phyloP scores from a whole-genome alignment of 1,284 basidiomycete genomes.

The Ganoderma resinaceum region DNA sequence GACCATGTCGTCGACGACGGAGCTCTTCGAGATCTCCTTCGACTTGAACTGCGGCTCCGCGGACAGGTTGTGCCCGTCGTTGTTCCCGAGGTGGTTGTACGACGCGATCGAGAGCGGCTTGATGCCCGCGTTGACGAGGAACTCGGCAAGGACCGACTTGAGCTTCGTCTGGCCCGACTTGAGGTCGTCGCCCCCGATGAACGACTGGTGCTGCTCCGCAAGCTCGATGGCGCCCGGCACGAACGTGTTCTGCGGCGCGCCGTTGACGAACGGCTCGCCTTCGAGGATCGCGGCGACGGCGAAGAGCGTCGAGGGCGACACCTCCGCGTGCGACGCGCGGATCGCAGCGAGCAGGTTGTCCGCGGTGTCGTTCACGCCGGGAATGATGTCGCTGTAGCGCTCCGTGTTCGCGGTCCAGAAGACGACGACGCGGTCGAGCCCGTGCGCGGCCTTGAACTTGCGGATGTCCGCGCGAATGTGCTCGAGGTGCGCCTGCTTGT shows the following conservation, averaged over 20 bases:
- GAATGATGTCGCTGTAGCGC: conserved; percentile 94
- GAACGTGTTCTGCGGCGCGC: conserved; percentile 99
- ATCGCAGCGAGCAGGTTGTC: conserved; percentile 88
- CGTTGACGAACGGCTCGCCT: conserved; percentile 95
- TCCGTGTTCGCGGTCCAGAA: conserved; percentile 99
- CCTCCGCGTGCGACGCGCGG: conserved; percentile 87
- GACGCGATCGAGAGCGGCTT: conserved; percentile 97
- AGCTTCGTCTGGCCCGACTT: conserved; percentile 96
- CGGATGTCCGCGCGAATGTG: conserved; percentile 94
- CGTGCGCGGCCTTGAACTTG: conserved; percentile 87
- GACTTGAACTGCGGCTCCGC: conserved; percentile 96
- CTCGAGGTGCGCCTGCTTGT: conserved; percentile 94
- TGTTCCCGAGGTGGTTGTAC: conserved; percentile 99
- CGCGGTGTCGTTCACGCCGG: conserved; percentile 96
- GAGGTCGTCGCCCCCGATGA: conserved; percentile 98
- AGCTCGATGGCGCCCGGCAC: conserved; percentile 95
- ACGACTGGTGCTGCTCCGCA: conserved; percentile 88
- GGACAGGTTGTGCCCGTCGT: conserved; percentile 93
- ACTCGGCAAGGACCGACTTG: conserved; percentile 96
- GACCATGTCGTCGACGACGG: conserved; percentile 98
- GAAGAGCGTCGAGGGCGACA: conserved; percentile 95
- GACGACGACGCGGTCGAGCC: conserved; percentile 87
- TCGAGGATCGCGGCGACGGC: conserved; percentile 97
- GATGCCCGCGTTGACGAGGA: conserved; percentile 98
- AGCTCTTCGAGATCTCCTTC: conserved; percentile 98